Conservation (phyloP, 495 filamentous ascomycete species). For the Aspergillus sparsus region DNA sequence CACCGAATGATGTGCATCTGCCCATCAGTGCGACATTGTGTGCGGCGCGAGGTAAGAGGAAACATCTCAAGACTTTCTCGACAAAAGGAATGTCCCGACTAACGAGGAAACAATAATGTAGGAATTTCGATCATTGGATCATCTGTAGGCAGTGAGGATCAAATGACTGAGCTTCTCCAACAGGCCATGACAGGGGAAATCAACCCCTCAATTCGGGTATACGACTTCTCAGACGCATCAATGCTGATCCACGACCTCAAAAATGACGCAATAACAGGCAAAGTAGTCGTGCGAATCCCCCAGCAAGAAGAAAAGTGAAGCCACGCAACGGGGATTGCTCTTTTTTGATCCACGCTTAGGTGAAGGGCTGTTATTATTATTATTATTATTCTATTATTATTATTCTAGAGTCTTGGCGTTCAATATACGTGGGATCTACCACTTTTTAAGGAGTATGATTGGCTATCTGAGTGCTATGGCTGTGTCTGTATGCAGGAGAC, state of each 20-base stretch:
- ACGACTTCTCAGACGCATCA: constrained; percentile 26
- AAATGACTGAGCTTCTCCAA: constrained; percentile 29
- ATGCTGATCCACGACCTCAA: constrained; percentile 22
- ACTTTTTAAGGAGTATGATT: too few relatives aligned
- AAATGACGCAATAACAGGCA: constrained; percentile 26
- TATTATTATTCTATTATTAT: too few relatives aligned
- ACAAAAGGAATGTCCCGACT: not conserved
- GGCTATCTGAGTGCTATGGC: too few relatives aligned
- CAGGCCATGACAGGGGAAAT: constrained; percentile 26
- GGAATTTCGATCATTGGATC: constrained; percentile 33
- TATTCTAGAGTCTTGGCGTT: too few relatives aligned
- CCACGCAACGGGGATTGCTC: too few relatives aligned
- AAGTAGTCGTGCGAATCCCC: constrained; percentile 31
- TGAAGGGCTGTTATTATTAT: too few relatives aligned
- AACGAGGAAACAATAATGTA: constrained; percentile 5
- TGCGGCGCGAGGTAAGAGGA: constrained; percentile 31
- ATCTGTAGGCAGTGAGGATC: constrained; percentile 33
- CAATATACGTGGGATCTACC: too few relatives aligned
- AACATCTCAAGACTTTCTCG: not conserved
- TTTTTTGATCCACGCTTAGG: too few relatives aligned
- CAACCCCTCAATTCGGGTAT: constrained; percentile 28
- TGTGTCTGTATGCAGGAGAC: too few relatives aligned
- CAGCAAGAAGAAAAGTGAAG: not conserved
- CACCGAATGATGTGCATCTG: constrained; percentile 31
- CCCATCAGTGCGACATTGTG: constrained; percentile 33